phyloP scores from a whole-genome alignment of 768 basidiomycete genomes.

The Russula emetica region DNA sequence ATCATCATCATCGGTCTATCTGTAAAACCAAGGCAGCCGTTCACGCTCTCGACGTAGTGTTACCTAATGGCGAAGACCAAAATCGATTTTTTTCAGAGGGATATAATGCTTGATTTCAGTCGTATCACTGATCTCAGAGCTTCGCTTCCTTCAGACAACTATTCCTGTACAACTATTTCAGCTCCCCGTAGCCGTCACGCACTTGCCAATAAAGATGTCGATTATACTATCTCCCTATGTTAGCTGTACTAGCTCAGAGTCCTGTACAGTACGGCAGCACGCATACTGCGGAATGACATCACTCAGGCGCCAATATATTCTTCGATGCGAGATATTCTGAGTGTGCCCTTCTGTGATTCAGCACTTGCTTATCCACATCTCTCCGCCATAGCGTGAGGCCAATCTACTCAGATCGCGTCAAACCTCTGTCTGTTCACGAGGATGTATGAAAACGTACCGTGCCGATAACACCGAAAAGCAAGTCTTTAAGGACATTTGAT shows the following conservation, averaged over 20 bases:
- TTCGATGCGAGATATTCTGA: conserved; percentile 34
- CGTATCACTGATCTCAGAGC: conserved; percentile 34
- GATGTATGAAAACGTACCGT: conserved; percentile 35
- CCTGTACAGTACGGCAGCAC: not conserved
- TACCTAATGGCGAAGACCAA: conserved; percentile 81
- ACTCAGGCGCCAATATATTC: conserved; percentile 16
- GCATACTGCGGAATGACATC: not conserved
- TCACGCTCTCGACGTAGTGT: conserved; percentile 40
- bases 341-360: conserved; percentile 37
- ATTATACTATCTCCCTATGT: not conserved
- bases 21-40: conserved; percentile 68
- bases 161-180: not conserved
- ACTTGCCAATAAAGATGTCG: not conserved
- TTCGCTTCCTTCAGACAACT: conserved; percentile 48
- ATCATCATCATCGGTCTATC: conserved; percentile 50
- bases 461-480: conserved; percentile 41
- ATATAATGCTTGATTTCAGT: conserved; percentile 62
- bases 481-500: conserved; percentile 55
- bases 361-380: conserved; percentile 37
- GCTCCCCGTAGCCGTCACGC: too few species aligned
- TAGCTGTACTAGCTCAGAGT: not conserved
- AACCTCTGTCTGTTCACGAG: not conserved
- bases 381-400: conserved; percentile 40
- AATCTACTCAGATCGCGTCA: conserved; percentile 33
- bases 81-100: conserved; percentile 47